A percentile compares a stretch with the other conserved stretches of the same genome.
These are phyloP conservation scores for Lentinula detonsa DNA, from an alignment of 768 basidiomycete genomes.

Conservation along the genomic window DNA sequence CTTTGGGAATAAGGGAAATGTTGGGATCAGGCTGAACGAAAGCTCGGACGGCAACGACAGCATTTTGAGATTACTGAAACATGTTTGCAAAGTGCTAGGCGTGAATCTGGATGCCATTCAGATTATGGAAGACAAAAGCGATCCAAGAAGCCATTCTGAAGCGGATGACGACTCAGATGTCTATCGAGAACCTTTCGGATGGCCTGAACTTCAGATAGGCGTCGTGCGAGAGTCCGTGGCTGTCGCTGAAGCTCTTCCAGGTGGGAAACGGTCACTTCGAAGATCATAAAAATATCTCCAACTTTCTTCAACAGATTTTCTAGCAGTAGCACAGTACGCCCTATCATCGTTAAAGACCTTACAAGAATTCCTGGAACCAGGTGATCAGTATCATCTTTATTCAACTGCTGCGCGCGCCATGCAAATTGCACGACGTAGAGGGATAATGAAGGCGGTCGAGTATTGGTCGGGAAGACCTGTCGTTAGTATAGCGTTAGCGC, in stretches of 20 bases:
- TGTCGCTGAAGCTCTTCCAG: slow-evolving; percentile 87
- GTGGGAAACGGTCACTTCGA: slow-evolving; percentile 32
- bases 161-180: slow-evolving; percentile 38
- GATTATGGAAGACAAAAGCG: slow-evolving; percentile 28
- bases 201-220: slow-evolving; percentile 93
- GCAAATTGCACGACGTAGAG: slow-evolving; percentile 69
- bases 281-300: background rate
- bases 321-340: slow-evolving; percentile 85
- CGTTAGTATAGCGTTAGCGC: slow-evolving; percentile 68
- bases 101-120: slow-evolving; percentile 72
- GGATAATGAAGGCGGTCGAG: slow-evolving; percentile 61
- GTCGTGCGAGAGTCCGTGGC: slow-evolving; percentile 90
- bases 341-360: slow-evolving; percentile 79
- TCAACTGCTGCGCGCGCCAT: slow-evolving; percentile 69
- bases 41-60: slow-evolving; percentile 77
- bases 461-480: slow-evolving; percentile 88
- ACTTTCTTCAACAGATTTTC: slow-evolving; percentile 54
- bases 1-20: slow-evolving; percentile 39
- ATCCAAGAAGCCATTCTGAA: slow-evolving; percentile 16
- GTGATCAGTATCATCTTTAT: slow-evolving; percentile 79
- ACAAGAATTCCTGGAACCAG: slow-evolving; percentile 57
- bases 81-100: slow-evolving; percentile 76
- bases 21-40: slow-evolving; percentile 72
- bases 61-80: slow-evolving; percentile 65
- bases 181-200: slow-evolving; percentile 64